Evolutionary conservation across 176 grass and related monocot species (phyloP), one percentile per base, ranked within the genome.

Genomic region (Hordeum vulgare): DNA sequence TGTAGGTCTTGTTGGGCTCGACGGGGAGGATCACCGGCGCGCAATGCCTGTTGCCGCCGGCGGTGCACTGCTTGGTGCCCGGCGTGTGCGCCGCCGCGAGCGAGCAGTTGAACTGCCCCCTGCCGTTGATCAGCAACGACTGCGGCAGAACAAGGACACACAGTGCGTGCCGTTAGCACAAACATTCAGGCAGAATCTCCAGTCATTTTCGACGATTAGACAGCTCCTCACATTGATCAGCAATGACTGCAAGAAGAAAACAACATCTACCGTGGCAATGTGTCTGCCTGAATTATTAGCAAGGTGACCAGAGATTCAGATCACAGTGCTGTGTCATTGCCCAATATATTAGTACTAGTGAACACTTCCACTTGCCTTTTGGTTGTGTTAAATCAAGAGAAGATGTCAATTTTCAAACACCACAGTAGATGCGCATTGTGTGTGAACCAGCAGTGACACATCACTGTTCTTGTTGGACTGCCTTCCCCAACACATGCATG

Each of bases 91-190:
- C 80, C 63, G 89, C 86, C 8, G 92, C 87, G 23, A 92, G 81
- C 37, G 94, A 92, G 77, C 94, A 97, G 76, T 94, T 85, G 83
- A 82, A 89, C 75, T 97, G 94, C 5, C 94, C 94, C 34, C 86
- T 83, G 6, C 92, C 94, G 31, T 97, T 97, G 78, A 97, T 97
- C 82, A 97, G 81, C 75, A 97, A 65, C 2, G 78, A 90, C 92
- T 97, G 92, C 83, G 94, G 20, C 17, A 75, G 26, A 75, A 11
- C 26, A 29, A 45, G 33, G 45, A 54, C 24, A 7, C 56, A 72
- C n/a, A 8, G 21, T 23, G 13, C 10, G 0, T 53, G 14, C 33
- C 45, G 33, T 83, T 31, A 75, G 35, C 0, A 29, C 1, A 69
- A 65, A 78, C 72, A 62, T 84, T 60, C 61, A 75, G 40, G 44